Evolutionary conservation across 2,329 filamentous ascomycete species (phyloP), one percentile per base, ranked within the genome.

Genomic region (Trichoderma atroviride): DNA sequence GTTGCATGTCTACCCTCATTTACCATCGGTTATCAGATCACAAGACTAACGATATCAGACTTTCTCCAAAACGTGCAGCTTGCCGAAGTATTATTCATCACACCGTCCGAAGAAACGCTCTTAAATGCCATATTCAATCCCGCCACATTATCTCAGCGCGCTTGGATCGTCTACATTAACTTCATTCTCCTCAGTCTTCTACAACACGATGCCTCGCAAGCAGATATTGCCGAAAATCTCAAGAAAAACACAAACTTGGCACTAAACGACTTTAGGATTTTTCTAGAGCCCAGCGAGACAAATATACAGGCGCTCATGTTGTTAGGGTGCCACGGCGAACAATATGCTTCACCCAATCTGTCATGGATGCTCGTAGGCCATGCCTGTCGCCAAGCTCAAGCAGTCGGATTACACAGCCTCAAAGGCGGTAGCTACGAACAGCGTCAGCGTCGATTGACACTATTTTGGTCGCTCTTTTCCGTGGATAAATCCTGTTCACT

Each of bases 361-460:
- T 68, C 66, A 7, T 68, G 66, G 66, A 62, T 68, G 66, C 66
- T 68, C n/a, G 58, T 68, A 13, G 66, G 66, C 13, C 66, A 68
- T 56, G 66, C 66, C 13, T 68, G 66, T 22, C 66, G 58, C 11
- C 66, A 68, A 56, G 66, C 60, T 37, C 57, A 68, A 57, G 66
- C 56, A 19, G 29, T 62, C 27, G 50, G 56, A 6, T 2, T 56
- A 9, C 37, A 55, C 3, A 16, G 1, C 4, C 6, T 24, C 0
- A 53, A 52, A 14, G 33, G 22, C 24, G 60, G 31, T 47, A 5
- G 2, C n/a, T 62, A 61, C 22, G 13, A 9, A 43, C 37, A 47
- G 19, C 66, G 61, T 16, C 66, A 69, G 11, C 66, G 66, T 22
- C 58, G 59, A 37, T 16, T 69, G 24, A n/a, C 56, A 9, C 40